Evolutionary conservation across 371 early-diverging fungal genomes (phyloP).

Genomic region (Rhizopus stolonifer): DNA sequence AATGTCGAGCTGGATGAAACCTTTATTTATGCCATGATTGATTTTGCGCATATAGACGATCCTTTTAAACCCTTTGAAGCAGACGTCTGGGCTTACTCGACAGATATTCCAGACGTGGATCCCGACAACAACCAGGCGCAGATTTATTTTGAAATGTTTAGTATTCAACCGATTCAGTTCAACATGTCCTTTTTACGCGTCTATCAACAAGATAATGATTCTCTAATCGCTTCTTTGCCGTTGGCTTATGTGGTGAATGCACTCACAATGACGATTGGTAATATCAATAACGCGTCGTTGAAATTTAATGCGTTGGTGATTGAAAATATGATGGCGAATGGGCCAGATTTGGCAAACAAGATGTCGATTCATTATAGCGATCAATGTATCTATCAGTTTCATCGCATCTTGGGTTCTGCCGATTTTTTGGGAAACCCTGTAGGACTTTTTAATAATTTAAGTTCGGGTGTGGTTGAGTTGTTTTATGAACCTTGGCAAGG

Average conservation of each 20-base stretch:
- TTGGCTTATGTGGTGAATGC: conserved; percentile 76
- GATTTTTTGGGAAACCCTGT: conserved; percentile 98
- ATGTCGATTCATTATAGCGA: conserved; percentile 86
- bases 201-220: conserved; percentile 61
- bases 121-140: conserved; percentile 65
- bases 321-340: conserved; percentile 83
- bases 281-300: conserved; percentile 91
- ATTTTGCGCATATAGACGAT: conserved; percentile 78
- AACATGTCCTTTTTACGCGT: conserved; percentile 92
- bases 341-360: conserved; percentile 75
- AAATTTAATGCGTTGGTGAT: conserved; percentile 89
- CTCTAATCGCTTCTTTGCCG: conserved; percentile 32
- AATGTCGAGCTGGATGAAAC: conserved; percentile 92
- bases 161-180: conserved; percentile 92
- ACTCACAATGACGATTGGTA: conserved; percentile 95
- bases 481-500: conserved; percentile 99
- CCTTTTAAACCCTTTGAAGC: conserved; percentile 28
- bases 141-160: conserved; percentile 92
- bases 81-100: conserved; percentile 50
- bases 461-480: conserved; percentile 92
- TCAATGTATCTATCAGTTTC: conserved; percentile 87
- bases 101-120: conserved; percentile 74
- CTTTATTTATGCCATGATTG: conserved; percentile 81
- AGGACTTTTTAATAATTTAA: conserved; percentile 92
- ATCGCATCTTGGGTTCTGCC: conserved; percentile 94